Evolutionary conservation across 1,139 yeast genomes (phyloP).

Genomic region (Candida frijolesensis): DNA sequence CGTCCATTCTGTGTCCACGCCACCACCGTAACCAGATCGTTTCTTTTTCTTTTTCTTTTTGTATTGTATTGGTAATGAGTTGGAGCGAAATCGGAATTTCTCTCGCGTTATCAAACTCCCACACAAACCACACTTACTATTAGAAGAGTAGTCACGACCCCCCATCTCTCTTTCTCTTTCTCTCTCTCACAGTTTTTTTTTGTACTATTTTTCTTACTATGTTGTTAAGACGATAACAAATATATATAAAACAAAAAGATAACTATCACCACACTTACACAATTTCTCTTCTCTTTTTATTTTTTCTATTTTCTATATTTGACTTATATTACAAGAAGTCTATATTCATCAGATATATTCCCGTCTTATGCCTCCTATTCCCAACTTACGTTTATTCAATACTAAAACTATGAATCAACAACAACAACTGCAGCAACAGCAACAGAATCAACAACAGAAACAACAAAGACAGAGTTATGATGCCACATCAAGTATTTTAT

Average conservation of each 20-base stretch:
- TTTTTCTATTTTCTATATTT: not conserved
- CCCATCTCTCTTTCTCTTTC: no score
- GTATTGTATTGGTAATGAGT: no score
- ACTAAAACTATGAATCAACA: conserved; percentile 6
- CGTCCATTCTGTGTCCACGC: not conserved
- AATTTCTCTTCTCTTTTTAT: not conserved
- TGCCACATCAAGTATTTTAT: conserved; percentile 20
- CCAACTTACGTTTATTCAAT: conserved; percentile 1
- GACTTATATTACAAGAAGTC: not conserved
- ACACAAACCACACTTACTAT: not conserved
- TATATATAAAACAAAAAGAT: not conserved
- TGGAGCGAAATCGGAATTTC: not conserved
- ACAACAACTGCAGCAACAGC: conserved; percentile 1
- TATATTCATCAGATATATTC: not conserved
- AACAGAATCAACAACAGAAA: conserved; percentile 5
- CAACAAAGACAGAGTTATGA: conserved; percentile 14
- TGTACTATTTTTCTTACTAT: not conserved
- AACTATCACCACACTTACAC: no score
- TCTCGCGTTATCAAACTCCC: not conserved
- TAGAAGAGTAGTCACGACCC: no score
- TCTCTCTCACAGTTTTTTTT: no score
- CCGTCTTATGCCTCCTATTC: conserved; percentile 1
- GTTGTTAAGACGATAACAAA: not conserved
- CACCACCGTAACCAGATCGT: not conserved
- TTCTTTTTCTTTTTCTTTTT: not conserved